phyloP scores from a whole-genome alignment of 306 rosid genomes.

The Dryas octopetala region DNA sequence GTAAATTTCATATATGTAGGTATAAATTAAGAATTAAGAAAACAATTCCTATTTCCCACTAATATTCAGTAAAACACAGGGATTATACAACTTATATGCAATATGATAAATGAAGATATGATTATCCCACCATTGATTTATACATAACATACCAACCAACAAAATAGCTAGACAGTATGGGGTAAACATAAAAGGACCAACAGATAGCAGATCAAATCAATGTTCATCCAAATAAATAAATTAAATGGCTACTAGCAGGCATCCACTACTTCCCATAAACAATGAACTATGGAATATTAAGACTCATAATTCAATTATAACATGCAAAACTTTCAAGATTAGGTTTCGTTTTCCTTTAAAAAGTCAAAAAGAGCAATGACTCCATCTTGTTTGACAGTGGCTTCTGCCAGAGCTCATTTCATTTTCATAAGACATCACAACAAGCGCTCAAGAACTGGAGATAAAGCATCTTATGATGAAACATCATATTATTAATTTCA shows the following conservation, averaged over 20 bases:
- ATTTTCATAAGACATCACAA: neutral
- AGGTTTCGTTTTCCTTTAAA: neutral
- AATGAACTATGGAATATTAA: neutral
- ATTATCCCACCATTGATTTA: neutral
- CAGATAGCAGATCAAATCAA: constrained; percentile 5
- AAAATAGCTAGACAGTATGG: neutral
- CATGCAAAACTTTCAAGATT: neutral
- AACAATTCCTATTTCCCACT: neutral
- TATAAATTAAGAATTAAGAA: neutral
- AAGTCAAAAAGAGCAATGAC: neutral
- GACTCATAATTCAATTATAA: neutral
- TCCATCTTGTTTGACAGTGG: neutral
- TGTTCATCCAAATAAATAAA: neutral
- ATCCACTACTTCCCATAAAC: neutral
- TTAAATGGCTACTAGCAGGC: neutral
- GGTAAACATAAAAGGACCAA: neutral
- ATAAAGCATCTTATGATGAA: neutral
- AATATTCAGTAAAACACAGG: neutral
- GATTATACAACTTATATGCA: neutral
- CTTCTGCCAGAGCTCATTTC: neutral
- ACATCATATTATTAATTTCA: neutral
- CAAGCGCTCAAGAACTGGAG: neutral
- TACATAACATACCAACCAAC: neutral
- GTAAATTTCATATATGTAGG: neutral
- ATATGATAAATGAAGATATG: neutral